A percentile compares a stretch with the other conserved stretches of the same genome.
These are phyloP conservation scores for Diatrype stigma DNA, from an alignment of 2,329 filamentous ascomycete genomes.

Conservation along the genomic window DNA sequence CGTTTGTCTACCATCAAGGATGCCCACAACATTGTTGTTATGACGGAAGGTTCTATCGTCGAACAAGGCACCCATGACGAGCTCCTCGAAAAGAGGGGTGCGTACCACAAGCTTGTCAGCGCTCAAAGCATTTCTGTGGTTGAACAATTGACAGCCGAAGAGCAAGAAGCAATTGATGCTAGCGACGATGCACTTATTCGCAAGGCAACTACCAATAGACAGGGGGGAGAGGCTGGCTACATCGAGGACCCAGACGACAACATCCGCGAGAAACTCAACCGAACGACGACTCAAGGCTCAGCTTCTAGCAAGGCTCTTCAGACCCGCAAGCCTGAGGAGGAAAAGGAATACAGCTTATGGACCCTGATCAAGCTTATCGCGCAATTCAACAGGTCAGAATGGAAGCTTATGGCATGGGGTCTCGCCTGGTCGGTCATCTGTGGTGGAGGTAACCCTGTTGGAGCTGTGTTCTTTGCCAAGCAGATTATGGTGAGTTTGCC, in stretches of 20 bases:
- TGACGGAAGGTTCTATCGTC: slow-evolving; percentile 78
- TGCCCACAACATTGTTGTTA: slow-evolving; percentile 94
- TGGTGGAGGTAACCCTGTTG: slow-evolving; percentile 74
- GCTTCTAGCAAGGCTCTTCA: slow-evolving; percentile 68
- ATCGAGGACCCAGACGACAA: slow-evolving; percentile 59
- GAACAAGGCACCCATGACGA: slow-evolving; percentile 88
- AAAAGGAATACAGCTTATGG: slow-evolving; percentile 64
- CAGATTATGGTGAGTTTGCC: slow-evolving; percentile 67
- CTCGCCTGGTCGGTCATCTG: slow-evolving; percentile 71
- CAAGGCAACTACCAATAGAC: slow-evolving; percentile 36
- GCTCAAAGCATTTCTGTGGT: slow-evolving; percentile 75
- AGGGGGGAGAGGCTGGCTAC: slow-evolving; percentile 36
- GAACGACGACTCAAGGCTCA: slow-evolving; percentile 52
- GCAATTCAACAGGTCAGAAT: slow-evolving; percentile 73
- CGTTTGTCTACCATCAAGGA: slow-evolving; percentile 90
- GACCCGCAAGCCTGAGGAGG: slow-evolving; percentile 44
- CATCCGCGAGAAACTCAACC: slow-evolving; percentile 53
- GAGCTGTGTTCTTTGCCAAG: slow-evolving; percentile 84
- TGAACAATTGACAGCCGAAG: slow-evolving; percentile 48
- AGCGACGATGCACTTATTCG: slow-evolving; percentile 48
- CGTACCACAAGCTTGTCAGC: slow-evolving; percentile 82
- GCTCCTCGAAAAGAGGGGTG: slow-evolving; percentile 63
- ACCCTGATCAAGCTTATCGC: slow-evolving; percentile 74
- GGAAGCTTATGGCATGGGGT: slow-evolving; percentile 67
- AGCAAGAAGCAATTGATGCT: slow-evolving; percentile 46